Conservation (phyloP, 2,329 filamentous ascomycete genomes). For the Alternaria panax region DNA sequence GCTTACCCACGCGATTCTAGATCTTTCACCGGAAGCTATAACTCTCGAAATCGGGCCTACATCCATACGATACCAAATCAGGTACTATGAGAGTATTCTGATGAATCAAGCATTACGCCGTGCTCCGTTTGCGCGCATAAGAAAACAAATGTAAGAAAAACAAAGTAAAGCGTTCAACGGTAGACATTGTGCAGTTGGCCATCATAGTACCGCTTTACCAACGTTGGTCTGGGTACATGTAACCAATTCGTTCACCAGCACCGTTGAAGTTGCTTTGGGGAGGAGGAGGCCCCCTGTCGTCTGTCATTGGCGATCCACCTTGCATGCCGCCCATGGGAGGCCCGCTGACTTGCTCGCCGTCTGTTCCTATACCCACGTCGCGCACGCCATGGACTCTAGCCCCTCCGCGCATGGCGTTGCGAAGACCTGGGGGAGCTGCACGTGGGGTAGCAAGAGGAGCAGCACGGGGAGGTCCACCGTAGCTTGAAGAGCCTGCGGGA, state of each 20-base stretch:
- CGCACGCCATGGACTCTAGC: neutral
- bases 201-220: neutral
- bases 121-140: neutral
- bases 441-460: neutral
- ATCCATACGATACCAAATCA: neutral
- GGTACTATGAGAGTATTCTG: neutral
- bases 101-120: neutral
- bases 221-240: neutral
- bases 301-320: neutral
- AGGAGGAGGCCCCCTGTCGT: neutral
- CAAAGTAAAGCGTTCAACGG: neutral
- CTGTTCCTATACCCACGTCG: neutral
- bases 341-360: neutral
- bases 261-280: neutral
- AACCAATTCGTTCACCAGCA: neutral
- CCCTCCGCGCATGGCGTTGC: slow-evolving; percentile 1
- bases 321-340: neutral
- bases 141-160: neutral
- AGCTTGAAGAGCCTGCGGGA: neutral
- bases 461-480: neutral
- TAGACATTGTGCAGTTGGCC: neutral
- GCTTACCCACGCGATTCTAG: neutral
- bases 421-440: neutral
- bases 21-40: neutral
- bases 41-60: neutral